Evolutionary conservation across 176 grass and related monocot genomes (phyloP).

Genomic region (Oryza brachyantha): DNA sequence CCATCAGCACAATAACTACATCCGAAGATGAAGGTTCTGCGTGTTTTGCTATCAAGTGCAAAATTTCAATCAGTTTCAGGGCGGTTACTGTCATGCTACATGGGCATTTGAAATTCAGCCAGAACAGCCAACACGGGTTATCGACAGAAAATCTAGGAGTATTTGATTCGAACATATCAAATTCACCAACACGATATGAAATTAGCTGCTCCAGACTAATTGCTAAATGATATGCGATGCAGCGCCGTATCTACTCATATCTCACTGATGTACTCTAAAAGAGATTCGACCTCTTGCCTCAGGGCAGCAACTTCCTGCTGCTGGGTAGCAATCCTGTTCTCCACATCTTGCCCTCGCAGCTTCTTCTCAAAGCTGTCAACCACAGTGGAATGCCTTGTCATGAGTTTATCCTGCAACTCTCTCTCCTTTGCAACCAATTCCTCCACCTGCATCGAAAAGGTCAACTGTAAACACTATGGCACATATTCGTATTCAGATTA

Average conservation of each 20-base stretch:
- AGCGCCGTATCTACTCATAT: slow-evolving; percentile 38
- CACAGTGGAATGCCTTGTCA: slow-evolving; percentile 80
- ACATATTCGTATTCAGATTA: neutral
- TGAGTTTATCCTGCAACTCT: slow-evolving; percentile 93
- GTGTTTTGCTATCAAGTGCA: slow-evolving; percentile 11
- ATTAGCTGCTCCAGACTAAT: slow-evolving; percentile 18
- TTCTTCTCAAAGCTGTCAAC: slow-evolving; percentile 97
- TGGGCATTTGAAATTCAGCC: neutral
- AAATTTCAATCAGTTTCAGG: slow-evolving; percentile 23
- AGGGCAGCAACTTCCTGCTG: slow-evolving; percentile 74
- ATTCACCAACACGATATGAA: neutral
- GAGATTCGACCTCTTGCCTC: slow-evolving; percentile 73
- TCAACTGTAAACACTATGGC: slow-evolving; percentile 1
- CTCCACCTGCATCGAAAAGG: slow-evolving; percentile 52
- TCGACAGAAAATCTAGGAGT: slow-evolving; percentile 10
- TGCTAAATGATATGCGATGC: neutral
- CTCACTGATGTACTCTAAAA: slow-evolving; percentile 76
- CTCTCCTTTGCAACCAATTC: slow-evolving; percentile 76
- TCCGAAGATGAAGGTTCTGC: neutral
- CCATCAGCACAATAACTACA: neutral
- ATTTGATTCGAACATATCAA: neutral
- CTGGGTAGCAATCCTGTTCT: slow-evolving; percentile 75
- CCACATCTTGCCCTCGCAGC: slow-evolving; percentile 72
- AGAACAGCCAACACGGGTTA: neutral
- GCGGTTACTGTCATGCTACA: slow-evolving; percentile 21